These are phyloP conservation scores for Penicillium malachiteum DNA, from an alignment of 495 filamentous ascomycete genomes.

Conservation along the genomic window DNA sequence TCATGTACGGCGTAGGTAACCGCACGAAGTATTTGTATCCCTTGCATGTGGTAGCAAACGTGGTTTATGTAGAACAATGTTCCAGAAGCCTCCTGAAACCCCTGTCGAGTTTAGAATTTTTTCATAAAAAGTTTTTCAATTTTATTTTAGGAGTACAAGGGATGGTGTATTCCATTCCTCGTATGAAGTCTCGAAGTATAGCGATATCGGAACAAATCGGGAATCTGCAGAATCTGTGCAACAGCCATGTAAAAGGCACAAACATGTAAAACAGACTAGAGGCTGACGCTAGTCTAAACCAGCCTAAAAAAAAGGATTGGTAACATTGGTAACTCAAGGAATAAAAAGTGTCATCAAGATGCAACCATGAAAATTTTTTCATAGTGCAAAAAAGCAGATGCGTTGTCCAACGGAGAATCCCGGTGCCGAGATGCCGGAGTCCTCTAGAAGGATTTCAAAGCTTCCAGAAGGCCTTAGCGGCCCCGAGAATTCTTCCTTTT, in stretches of 20 bases:
- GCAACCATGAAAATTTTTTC: not conserved
- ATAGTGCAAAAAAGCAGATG: not conserved
- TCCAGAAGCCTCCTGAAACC: not conserved
- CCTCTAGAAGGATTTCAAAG: constrained; percentile 21
- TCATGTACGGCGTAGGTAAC: constrained; percentile 2
- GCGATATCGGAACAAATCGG: constrained; percentile 4
- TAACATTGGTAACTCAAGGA: not conserved
- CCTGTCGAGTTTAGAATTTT: not conserved
- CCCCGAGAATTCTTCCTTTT: constrained; percentile 2
- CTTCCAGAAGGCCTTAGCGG: constrained; percentile 14
- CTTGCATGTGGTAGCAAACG: constrained; percentile 6
- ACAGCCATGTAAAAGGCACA: not conserved
- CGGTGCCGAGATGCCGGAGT: constrained; percentile 17
- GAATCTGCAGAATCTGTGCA: not conserved
- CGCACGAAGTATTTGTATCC: constrained; percentile 3
- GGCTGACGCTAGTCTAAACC: constrained; percentile 1
- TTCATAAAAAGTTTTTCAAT: not conserved
- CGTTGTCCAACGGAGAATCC: constrained; percentile 13
- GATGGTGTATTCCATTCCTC: not conserved
- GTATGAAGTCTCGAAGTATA: not conserved
- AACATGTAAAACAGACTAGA: not conserved
- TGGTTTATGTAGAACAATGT: constrained; percentile 1
- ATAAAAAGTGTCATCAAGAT: not conserved
- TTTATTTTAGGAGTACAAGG: not conserved
- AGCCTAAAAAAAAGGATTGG: not conserved